These are phyloP conservation scores for Antarctomyces pellizariae DNA, from an alignment of 495 filamentous ascomycete genomes.

Conservation along the genomic window DNA sequence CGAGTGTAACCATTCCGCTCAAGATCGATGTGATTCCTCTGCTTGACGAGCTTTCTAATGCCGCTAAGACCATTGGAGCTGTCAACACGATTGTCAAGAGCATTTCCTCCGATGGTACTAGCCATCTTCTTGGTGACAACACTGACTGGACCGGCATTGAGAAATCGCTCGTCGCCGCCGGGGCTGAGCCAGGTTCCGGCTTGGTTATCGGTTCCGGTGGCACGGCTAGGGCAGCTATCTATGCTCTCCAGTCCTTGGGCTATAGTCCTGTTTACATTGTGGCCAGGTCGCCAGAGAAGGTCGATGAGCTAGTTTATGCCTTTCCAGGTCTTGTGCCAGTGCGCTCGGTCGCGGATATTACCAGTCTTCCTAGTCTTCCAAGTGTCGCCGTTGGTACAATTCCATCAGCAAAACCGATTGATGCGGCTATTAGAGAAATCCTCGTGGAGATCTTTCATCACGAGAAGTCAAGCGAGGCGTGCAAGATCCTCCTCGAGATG, in stretches of 20 bases:
- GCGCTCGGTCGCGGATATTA: slow-evolving; percentile 24
- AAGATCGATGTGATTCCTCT: slow-evolving; percentile 73
- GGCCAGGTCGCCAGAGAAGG: slow-evolving; percentile 47
- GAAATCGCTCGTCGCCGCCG: slow-evolving; percentile 45
- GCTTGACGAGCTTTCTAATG: slow-evolving; percentile 54
- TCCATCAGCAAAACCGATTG: slow-evolving; percentile 71
- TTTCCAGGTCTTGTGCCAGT: slow-evolving; percentile 53
- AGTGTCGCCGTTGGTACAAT: slow-evolving; percentile 70
- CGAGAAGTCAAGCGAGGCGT: slow-evolving; percentile 17
- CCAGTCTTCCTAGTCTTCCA: slow-evolving; percentile 27
- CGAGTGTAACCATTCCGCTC: slow-evolving; percentile 84
- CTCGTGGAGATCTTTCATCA: slow-evolving; percentile 38
- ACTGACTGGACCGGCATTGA: slow-evolving; percentile 95
- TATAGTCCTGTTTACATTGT: slow-evolving; percentile 73
- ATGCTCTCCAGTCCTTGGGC: slow-evolving; percentile 60
- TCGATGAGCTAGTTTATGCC: slow-evolving; percentile 36
- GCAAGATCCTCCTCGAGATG: slow-evolving; percentile 71
- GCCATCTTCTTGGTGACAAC: slow-evolving; percentile 59
- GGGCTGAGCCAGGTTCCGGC: slow-evolving; percentile 22
- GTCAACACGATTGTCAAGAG: slow-evolving; percentile 76
- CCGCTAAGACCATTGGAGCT: slow-evolving; percentile 68
- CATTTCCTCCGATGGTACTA: slow-evolving; percentile 12
- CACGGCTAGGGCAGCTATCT: slow-evolving; percentile 80
- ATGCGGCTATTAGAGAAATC: slow-evolving; percentile 40
- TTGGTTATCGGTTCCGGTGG: slow-evolving; percentile 80